Conservation (phyloP, 2,329 filamentous ascomycete genomes). For the Hymenoscyphus repandus region DNA sequence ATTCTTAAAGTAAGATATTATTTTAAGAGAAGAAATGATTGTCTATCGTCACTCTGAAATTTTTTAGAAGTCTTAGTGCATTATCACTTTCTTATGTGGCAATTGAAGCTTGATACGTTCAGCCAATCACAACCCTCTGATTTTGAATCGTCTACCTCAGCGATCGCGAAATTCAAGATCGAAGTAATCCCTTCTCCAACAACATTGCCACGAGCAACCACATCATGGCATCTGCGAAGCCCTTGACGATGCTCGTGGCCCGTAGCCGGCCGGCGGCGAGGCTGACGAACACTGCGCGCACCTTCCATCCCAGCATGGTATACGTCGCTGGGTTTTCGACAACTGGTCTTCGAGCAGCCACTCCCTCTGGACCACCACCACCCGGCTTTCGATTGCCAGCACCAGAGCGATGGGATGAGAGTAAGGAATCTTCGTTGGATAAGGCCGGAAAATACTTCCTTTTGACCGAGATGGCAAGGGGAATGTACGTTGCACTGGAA, state of each 20-base stretch:
- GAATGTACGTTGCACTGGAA: slow-evolving; percentile 97
- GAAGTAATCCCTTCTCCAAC: slow-evolving; percentile 17
- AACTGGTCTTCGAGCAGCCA: slow-evolving; percentile 39
- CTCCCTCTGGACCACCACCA: slow-evolving; percentile 73
- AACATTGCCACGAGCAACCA: slow-evolving; percentile 28
- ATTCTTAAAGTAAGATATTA: not conserved
- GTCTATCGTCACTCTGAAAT: not conserved
- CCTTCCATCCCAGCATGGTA: slow-evolving; percentile 17
- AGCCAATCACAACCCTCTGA: slow-evolving; percentile 22
- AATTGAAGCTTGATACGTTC: slow-evolving; percentile 16
- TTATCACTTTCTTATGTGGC: slow-evolving; percentile 6
- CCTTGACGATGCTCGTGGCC: slow-evolving; percentile 33
- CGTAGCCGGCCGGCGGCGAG: slow-evolving; percentile 28
- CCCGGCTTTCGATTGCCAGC: slow-evolving; percentile 73
- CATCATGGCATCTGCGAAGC: slow-evolving; percentile 33
- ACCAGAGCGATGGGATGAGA: slow-evolving; percentile 74
- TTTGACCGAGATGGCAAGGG: slow-evolving; percentile 89
- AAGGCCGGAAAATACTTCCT: slow-evolving; percentile 91
- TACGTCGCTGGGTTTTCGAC: slow-evolving; percentile 28
- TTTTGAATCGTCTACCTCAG: slow-evolving; percentile 13
- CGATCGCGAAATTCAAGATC: slow-evolving; percentile 11
- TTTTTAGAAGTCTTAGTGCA: not conserved
- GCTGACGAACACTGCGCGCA: slow-evolving; percentile 24
- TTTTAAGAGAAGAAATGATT: not conserved
- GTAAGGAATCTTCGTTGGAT: slow-evolving; percentile 71